phyloP scores from a whole-genome alignment of 352 stramenopile species.

The Phytopythium cucurbitacearum region DNA sequence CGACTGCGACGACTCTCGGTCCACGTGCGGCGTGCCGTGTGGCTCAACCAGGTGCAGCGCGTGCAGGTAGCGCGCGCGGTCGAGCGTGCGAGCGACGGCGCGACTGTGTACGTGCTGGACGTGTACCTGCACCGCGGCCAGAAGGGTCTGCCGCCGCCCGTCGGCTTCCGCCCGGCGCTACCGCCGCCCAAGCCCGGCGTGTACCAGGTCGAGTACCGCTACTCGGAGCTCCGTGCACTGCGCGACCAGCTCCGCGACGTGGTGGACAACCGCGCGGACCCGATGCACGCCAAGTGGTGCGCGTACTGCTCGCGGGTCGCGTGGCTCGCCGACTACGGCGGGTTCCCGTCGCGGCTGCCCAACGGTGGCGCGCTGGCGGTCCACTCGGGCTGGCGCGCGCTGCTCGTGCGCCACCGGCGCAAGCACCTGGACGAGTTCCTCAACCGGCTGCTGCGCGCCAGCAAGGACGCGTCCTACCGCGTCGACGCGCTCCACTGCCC shows the following conservation, averaged over 20 bases:
- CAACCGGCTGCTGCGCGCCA: conserved; percentile 31
- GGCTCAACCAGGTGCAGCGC: conserved; percentile 57
- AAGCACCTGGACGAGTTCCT: conserved; percentile 38
- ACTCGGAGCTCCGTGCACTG: conserved; percentile 46
- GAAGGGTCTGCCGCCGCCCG: conserved; percentile 34
- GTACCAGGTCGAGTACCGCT: conserved; percentile 44
- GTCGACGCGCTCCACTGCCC: conserved; percentile 20
- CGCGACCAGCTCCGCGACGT: conserved; percentile 28
- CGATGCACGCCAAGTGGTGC: conserved; percentile 53
- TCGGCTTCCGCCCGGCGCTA: conserved; percentile 13
- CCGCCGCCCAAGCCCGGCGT: conserved; percentile 6
- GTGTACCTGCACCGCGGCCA: conserved; percentile 36
- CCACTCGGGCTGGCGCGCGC: conserved; percentile 9
- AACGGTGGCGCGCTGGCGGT: conserved; percentile 14
- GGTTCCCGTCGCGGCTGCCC: conserved; percentile 44
- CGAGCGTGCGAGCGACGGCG: conserved; percentile 31
- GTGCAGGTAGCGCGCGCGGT: conserved; percentile 36
- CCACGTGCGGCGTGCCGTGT: conserved; percentile 39
- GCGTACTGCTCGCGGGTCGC: conserved; percentile 43
- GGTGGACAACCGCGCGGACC: conserved; percentile 15
- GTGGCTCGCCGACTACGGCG: conserved; percentile 25
- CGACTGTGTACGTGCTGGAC: conserved; percentile 49
- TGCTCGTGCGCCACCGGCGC: conserved; percentile 22
- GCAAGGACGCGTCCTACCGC: conserved; percentile 52
- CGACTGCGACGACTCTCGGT: conserved; percentile 46